phyloP scores from a whole-genome alignment of 1,284 basidiomycete genomes.

The Garcileccinum viscosum region DNA sequence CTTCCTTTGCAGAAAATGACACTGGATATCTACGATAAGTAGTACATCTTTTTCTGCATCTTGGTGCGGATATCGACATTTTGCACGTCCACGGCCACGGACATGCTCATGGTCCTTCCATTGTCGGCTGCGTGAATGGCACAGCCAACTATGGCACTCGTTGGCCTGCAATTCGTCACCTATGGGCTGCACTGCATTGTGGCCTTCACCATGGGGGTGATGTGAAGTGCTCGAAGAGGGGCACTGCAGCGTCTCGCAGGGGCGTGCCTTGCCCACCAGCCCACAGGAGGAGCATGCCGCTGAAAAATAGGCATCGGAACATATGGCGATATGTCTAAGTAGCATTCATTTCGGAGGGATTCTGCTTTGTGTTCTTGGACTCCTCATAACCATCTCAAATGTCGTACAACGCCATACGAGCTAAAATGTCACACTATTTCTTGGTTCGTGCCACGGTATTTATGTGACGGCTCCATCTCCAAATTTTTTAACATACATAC shows the following conservation, averaged over 20 bases:
- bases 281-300: conserved; percentile 16
- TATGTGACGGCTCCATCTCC: too few species aligned
- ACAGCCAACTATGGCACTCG: conserved; percentile 65
- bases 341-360: conserved; percentile 2
- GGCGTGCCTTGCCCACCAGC: conserved; percentile 16
- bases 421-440: background rate
- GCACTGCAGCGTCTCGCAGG: conserved; percentile 19
- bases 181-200: conserved; percentile 52
- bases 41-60: conserved; percentile 72
- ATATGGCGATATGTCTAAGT: background rate
- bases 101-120: conserved; percentile 64
- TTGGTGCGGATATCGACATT: conserved; percentile 66
- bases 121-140: conserved; percentile 62
- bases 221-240: conserved; percentile 18
- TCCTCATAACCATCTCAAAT: background rate
- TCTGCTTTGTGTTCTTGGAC: background rate
- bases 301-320: conserved; percentile 7
- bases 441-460: background rate
- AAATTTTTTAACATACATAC: background rate
- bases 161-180: conserved; percentile 70
- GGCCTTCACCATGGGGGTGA: conserved; percentile 14
- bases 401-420: conserved; percentile 14
- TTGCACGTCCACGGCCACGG: conserved; percentile 58
- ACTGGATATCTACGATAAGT: conserved; percentile 58
- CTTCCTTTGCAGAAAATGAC: conserved; percentile 49